A percentile compares a stretch with the other conserved stretches of the same genome.
phyloP scores from a whole-genome alignment of 2,329 filamentous ascomycete genomes.

The Botryotinia globosa region DNA sequence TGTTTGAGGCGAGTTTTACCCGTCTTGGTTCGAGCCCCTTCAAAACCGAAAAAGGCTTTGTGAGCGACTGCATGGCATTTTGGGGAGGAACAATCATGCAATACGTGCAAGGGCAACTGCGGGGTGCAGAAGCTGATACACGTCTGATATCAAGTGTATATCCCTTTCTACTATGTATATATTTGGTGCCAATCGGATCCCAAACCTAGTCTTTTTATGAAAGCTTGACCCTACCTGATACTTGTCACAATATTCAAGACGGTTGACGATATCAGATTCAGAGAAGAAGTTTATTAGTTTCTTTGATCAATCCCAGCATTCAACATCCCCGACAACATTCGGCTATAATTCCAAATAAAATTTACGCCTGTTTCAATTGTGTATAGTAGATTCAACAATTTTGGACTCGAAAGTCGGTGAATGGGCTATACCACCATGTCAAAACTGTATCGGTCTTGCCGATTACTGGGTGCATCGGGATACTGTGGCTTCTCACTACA shows the following conservation, averaged over 20 bases:
- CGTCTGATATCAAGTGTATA: not conserved
- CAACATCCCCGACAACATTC: not conserved
- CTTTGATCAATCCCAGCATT: no score
- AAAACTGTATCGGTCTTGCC: not conserved
- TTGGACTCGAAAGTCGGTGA: not conserved
- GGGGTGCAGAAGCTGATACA: not conserved
- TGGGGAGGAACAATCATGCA: not conserved
- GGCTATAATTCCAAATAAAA: not conserved
- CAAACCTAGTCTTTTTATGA: no score
- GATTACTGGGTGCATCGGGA: not conserved
- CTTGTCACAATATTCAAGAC: not conserved
- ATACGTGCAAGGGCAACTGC: not conserved
- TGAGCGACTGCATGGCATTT: not conserved
- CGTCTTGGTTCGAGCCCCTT: not conserved
- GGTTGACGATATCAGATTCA: not conserved
- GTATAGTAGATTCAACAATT: no score
- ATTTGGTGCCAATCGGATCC: not conserved
- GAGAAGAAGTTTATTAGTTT: not conserved
- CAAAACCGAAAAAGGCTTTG: not conserved
- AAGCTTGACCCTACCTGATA: not conserved
- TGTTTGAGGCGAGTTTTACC: not conserved
- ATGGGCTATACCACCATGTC: not conserved
- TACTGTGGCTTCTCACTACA: not conserved
- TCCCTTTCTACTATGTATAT: not conserved
- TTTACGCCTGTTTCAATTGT: not conserved